A percentile compares a stretch with the other conserved stretches of the same genome.
phyloP scores from a whole-genome alignment of 768 basidiomycete genomes.

The Gelatoporia subvermispora region DNA sequence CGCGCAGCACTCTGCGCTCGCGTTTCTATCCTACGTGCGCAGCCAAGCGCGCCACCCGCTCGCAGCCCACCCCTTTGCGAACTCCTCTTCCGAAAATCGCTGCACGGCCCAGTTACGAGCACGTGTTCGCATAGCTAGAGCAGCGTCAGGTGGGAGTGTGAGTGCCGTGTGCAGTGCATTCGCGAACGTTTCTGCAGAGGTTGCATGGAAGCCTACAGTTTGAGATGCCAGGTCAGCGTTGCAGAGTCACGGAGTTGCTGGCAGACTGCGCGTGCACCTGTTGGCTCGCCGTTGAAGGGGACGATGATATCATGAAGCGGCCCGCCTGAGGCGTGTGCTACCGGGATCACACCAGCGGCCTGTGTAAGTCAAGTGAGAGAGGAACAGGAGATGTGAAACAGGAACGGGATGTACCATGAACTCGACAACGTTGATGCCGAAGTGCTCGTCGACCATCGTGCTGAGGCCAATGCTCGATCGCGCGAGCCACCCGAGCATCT shows the following conservation, averaged over 20 bases:
- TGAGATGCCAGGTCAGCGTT: neutral
- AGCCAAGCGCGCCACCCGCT: constrained; percentile 50
- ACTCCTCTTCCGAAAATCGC: constrained; percentile 72
- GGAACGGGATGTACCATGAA: constrained; percentile 67
- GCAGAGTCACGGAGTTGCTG: neutral
- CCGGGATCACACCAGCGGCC: constrained; percentile 92
- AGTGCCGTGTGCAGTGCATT: constrained; percentile 60
- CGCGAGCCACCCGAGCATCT: constrained; percentile 67
- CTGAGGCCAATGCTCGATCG: constrained; percentile 80
- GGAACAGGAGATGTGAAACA: neutral
- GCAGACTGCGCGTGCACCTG: constrained; percentile 39
- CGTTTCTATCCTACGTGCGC: no score
- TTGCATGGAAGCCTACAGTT: constrained; percentile 73
- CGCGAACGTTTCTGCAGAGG: constrained; percentile 59
- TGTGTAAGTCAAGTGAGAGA: constrained; percentile 23
- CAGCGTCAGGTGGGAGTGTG: constrained; percentile 47
- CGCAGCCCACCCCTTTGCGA: constrained; percentile 69
- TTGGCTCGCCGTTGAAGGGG: constrained; percentile 64
- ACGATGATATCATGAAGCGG: constrained; percentile 89
- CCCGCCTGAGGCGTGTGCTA: constrained; percentile 90
- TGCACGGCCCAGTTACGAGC: constrained; percentile 69
- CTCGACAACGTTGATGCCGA: constrained; percentile 96
- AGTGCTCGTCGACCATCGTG: constrained; percentile 98
- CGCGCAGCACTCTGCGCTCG: neutral
- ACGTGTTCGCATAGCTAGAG: constrained; percentile 57